Base-by-base conservation (phyloP, 768 basidiomycete species). In the Boletales sp. region DNA sequence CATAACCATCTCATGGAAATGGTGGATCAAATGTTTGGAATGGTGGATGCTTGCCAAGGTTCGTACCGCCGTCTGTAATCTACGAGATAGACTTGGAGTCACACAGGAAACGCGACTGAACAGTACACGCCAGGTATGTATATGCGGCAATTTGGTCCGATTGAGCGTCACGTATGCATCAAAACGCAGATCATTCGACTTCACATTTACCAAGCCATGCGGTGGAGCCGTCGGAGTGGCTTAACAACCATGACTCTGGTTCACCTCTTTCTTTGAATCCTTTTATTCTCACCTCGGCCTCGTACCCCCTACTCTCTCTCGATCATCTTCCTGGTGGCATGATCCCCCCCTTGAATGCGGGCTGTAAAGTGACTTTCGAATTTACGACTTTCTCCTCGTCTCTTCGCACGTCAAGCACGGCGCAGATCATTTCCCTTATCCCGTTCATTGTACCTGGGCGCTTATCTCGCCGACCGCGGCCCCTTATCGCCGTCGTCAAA, bases 351-450 rank as follows among this genome's bases (percentile, higher is more conserved):
- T 49, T 65, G 11, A 31, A 46, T 5, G 41, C 48, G 13, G 66
- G 63, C 21, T 50, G 57, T 34, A 56, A 54, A 18, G 50, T 43
- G n/a, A 60, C 44, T 13, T 43, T 74, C 43, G 66, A 72, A 46
- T 70, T 74, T 41, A 74, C 70, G 5, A 66, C 75, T 7, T 68
- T 79, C 48, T 66, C 73, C 9, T 51, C 70, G 0, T 63, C 61
- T 30, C 55, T 76, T 40, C 47, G 63, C 6, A 62, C 67, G 25
- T 57, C 74, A 38, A 71, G 72, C 34, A 55, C 63, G 3, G 48
- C 65, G 3, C 77, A 74, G 55, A 57, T 76, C 32, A 51, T 77
- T 28, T 75, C 75, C 47, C 62, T 74, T 4, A 46, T 79, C 5
- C 77, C 80, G 5, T 79, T 78, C 56, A 61, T 72, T 48, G 57